A percentile compares a stretch with the other conserved stretches of the same genome.
These are phyloP conservation scores for Trichoderma harzianum DNA, from an alignment of 2,329 filamentous ascomycete genomes.

Conservation along the genomic window DNA sequence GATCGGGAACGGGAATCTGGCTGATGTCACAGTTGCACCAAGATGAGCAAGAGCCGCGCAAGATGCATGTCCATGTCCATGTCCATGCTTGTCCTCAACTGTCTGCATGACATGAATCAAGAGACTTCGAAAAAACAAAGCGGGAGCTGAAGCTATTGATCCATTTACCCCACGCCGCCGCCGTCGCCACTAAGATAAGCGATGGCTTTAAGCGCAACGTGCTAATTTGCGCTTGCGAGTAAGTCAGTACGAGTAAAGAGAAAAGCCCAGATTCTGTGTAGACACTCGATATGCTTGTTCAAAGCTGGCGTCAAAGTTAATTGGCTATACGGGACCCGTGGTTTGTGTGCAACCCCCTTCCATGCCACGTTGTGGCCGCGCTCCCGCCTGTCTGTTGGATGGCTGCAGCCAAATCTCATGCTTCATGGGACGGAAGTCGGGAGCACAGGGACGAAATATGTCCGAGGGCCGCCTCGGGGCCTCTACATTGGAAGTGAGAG, in stretches of 20 bases:
- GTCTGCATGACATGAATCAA: neutral
- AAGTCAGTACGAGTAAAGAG: neutral
- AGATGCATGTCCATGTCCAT: neutral
- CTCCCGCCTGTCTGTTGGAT: conserved; percentile 17
- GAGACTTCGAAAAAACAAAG: neutral
- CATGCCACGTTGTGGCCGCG: conserved; percentile 16
- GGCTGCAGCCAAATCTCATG: conserved; percentile 16
- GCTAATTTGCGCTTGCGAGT: neutral
- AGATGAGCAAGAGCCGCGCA: conserved; percentile 9
- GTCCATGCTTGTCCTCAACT: neutral
- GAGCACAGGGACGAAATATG: conserved; percentile 10
- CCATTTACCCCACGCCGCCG: neutral
- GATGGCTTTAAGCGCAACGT: neutral
- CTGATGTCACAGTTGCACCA: conserved; percentile 12
- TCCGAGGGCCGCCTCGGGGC: neutral
- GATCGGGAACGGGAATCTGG: conserved; percentile 16
- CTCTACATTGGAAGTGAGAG: neutral
- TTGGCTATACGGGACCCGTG: neutral
- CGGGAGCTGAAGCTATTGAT: neutral
- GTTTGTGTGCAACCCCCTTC: neutral
- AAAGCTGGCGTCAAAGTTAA: neutral
- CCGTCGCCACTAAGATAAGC: conserved; percentile 1
- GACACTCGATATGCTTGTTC: neutral
- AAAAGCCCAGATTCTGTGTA: neutral
- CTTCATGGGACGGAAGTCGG: neutral